A percentile compares a stretch with the other conserved stretches of the same genome.
Evolutionary conservation across 129 eudicot genomes (phyloP).

Genomic region (Apium graveolens): DNA sequence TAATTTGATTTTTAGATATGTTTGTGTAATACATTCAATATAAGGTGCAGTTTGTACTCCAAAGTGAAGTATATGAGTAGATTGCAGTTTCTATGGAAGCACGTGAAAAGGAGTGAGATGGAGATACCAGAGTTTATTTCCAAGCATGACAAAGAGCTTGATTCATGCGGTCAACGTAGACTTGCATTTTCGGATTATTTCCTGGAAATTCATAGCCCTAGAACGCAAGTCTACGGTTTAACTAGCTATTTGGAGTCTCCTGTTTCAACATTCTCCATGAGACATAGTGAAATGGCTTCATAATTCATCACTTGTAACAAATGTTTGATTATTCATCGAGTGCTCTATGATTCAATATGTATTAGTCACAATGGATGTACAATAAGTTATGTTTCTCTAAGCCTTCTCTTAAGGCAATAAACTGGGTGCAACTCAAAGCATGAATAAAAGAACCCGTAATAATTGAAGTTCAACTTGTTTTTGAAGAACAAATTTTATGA

Average conservation of each 20-base stretch:
- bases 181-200: conserved; percentile 33
- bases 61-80: conserved; percentile 45
- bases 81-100: conserved; percentile 46
- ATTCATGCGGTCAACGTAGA: not conserved
- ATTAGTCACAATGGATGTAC: not conserved
- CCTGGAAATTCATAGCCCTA: conserved; percentile 38
- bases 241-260: conserved; percentile 19
- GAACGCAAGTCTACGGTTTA: not conserved
- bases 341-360: not conserved
- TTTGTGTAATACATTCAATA: too few relatives aligned
- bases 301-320: not conserved
- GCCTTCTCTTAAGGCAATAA: too few relatives aligned
- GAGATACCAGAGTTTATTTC: conserved; percentile 40
- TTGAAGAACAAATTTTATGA: too few relatives aligned
- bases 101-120: conserved; percentile 29
- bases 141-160: conserved; percentile 41
- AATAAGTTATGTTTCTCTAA: not conserved
- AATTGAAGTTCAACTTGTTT: too few relatives aligned
- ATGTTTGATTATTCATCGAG: not conserved
- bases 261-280: conserved; percentile 30
- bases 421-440: too few relatives aligned
- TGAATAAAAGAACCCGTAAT: too few relatives aligned
- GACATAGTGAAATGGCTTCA: not conserved
- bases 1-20: too few relatives aligned
- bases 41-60: conserved; percentile 28